Conservation (phyloP, 331 rosid genomes). For the Rhamnella rubrinervis region DNA sequence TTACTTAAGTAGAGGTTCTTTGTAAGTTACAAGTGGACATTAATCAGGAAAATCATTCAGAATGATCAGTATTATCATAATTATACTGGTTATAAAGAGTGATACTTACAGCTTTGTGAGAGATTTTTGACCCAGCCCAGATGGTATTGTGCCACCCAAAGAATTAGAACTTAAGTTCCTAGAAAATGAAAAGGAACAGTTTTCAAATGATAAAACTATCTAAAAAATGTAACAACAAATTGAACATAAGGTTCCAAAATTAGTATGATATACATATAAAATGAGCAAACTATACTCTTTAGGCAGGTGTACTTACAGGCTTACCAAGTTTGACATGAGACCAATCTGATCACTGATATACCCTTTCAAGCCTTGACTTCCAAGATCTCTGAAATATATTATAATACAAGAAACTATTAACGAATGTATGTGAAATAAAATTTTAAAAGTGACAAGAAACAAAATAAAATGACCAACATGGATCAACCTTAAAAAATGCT, state of each 20-base stretch:
- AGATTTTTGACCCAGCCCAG: constrained; percentile 71
- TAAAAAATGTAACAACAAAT: constrained; percentile 12
- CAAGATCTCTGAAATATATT: constrained; percentile 71
- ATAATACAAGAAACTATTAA: constrained; percentile 15
- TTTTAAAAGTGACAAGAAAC: not conserved
- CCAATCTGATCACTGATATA: constrained; percentile 69
- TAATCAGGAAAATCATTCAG: constrained; percentile 11
- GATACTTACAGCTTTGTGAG: constrained; percentile 66
- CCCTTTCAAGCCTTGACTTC: constrained; percentile 96
- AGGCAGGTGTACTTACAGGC: constrained; percentile 81
- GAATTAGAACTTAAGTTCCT: constrained; percentile 89
- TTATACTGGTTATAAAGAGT: constrained; percentile 1
- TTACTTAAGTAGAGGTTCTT: not conserved
- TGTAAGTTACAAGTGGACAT: not conserved
- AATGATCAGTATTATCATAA: constrained; percentile 6
- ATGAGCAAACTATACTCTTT: not conserved
- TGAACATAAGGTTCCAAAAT: not conserved
- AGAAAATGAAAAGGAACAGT: constrained; percentile 13
- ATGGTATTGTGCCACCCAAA: constrained; percentile 64
- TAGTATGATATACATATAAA: too few relatives aligned
- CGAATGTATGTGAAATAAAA: constrained; percentile 2
- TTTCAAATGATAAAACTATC: not conserved
- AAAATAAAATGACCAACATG: not conserved
- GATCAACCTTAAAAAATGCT: too few relatives aligned
- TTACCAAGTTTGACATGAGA: constrained; percentile 86